A percentile compares a stretch with the other conserved stretches of the same genome.
Conservation (phyloP, 331 rosid genomes). For the Quercus tomentella region DNA sequence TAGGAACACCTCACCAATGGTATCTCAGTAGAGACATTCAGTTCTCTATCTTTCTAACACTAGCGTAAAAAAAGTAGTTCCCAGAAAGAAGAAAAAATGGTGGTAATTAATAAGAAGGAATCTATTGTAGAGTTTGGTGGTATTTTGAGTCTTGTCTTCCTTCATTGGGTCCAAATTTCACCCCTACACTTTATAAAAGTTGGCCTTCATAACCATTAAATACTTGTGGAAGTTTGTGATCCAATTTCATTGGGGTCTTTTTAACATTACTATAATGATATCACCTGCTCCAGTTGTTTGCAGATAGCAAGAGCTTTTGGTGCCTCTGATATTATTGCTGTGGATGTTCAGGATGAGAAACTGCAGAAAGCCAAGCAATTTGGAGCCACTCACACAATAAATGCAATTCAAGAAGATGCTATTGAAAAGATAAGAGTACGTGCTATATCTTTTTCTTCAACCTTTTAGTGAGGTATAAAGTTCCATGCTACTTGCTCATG, state of each 20-base stretch:
- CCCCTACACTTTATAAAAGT: too few relatives aligned
- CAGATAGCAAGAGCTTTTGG: conserved; percentile 99
- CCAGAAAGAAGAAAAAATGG: too few relatives aligned
- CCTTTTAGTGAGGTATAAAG: neutral
- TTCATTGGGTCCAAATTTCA: too few relatives aligned
- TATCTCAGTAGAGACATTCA: too few relatives aligned
- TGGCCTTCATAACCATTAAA: too few relatives aligned
- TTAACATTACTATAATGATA: conserved; percentile 16
- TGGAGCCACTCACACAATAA: conserved; percentile 88
- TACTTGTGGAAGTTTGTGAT: too few relatives aligned
- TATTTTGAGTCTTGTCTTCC: too few relatives aligned
- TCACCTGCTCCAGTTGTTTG: conserved; percentile 76
- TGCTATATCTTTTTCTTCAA: conserved; percentile 20
- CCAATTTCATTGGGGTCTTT: neutral
- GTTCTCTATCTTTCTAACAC: too few relatives aligned
- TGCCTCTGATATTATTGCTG: conserved; percentile 92
- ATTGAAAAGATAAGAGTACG: conserved; percentile 68
- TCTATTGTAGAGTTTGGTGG: too few relatives aligned
- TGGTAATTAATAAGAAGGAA: too few relatives aligned
- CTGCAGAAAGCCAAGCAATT: conserved; percentile 72
- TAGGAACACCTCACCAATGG: too few relatives aligned
- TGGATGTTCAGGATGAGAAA: conserved; percentile 83
- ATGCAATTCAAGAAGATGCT: conserved; percentile 75
- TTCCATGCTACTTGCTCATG: neutral
- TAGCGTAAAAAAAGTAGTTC: too few relatives aligned